phyloP scores from a whole-genome alignment of 1,139 yeast species.

The Protomyces gravidus region DNA sequence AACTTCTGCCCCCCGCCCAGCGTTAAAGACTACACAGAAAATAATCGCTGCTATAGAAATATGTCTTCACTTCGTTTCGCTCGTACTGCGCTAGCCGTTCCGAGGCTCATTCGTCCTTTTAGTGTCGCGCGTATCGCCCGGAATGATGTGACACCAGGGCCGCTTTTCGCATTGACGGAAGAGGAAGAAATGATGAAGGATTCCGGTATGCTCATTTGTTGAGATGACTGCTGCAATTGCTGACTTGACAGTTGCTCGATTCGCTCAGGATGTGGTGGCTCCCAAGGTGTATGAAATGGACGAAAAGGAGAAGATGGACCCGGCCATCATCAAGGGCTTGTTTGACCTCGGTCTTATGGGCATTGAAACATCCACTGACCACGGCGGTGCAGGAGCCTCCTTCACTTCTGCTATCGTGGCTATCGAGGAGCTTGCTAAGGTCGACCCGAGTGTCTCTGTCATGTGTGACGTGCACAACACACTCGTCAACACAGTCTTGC shows the following conservation, averaged over 20 bases:
- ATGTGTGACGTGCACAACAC: slow-evolving; percentile 49
- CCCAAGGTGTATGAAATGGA: slow-evolving; percentile 47
- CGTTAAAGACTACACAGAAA: no score
- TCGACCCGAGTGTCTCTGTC: slow-evolving; percentile 46
- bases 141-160: slow-evolving; percentile 18
- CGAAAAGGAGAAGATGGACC: slow-evolving; percentile 46
- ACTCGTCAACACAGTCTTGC: slow-evolving; percentile 45
- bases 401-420: slow-evolving; percentile 47
- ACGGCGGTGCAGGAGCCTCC: slow-evolving; percentile 48
- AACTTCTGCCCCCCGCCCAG: no score
- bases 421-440: slow-evolving; percentile 47
- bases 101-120: slow-evolving; percentile 7
- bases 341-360: slow-evolving; percentile 44
- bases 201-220: slow-evolving; percentile 4
- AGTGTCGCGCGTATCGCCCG: slow-evolving; percentile 8
- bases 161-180: slow-evolving; percentile 20
- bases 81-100: neutral
- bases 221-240: neutral
- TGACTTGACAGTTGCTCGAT: slow-evolving; percentile 40
- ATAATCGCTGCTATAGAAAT: no score
- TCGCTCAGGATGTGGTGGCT: slow-evolving; percentile 44
- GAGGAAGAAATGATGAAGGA: slow-evolving; percentile 35
- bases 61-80: neutral
- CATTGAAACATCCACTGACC: slow-evolving; percentile 47
- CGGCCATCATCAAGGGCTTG: slow-evolving; percentile 41